Evolutionary conservation across 1,284 basidiomycete genomes (phyloP).

Genomic region (Puccinia polysora): DNA sequence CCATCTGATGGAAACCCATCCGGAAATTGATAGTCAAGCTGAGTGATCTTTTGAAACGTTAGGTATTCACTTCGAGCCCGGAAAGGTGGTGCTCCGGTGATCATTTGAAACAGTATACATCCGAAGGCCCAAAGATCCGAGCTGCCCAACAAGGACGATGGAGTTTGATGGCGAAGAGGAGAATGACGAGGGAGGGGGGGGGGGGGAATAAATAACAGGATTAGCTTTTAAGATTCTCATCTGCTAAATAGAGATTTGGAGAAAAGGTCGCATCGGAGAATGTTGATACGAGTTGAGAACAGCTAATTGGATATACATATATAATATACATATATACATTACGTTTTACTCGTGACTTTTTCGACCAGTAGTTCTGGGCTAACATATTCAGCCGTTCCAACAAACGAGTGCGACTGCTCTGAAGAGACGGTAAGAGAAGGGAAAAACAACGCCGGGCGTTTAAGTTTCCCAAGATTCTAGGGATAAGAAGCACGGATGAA

Average conservation of each 20-base stretch:
- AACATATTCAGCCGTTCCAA: constrained; percentile 47
- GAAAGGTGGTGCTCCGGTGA: constrained; percentile 14
- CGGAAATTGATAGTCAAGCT: constrained; percentile 27
- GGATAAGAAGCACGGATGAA: neutral
- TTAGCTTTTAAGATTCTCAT: neutral
- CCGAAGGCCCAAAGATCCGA: constrained; percentile 39
- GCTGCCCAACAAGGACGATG: neutral
- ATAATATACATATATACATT: too few relatives aligned
- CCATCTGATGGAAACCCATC: constrained; percentile 2
- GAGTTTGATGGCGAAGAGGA: neutral
- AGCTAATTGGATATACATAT: neutral
- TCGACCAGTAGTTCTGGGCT: constrained; percentile 47
- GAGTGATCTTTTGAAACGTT: constrained; percentile 36
- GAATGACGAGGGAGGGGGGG: neutral
- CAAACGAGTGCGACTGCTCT: constrained; percentile 32
- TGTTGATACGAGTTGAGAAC: neutral
- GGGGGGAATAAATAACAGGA: neutral
- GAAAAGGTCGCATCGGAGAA: neutral
- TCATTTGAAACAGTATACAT: constrained; percentile 29
- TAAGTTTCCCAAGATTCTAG: neutral
- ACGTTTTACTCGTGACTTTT: constrained; percentile 29
- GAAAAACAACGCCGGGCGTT: neutral
- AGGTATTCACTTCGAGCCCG: constrained; percentile 30
- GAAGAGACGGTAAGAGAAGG: neutral
- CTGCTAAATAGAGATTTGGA: too few relatives aligned